These are phyloP conservation scores for Nitzschia putrida DNA, from an alignment of 108 stramenopile genomes.

Conservation along the genomic window DNA sequence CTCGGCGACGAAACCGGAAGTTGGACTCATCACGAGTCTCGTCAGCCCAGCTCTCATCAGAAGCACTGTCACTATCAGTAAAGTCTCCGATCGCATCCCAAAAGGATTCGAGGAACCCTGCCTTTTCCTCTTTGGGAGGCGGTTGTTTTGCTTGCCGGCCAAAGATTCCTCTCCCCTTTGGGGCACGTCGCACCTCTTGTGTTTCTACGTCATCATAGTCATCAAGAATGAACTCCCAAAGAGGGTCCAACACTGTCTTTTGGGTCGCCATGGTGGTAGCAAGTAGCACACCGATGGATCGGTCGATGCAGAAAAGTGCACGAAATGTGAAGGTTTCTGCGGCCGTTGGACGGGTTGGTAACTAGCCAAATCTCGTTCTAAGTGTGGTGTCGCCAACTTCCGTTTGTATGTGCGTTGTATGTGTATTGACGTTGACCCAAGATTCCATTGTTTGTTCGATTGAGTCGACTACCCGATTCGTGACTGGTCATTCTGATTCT, in stretches of 20 bases:
- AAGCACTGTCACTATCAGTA: neutral
- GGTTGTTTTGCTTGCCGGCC: neutral
- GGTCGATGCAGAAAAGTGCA: too few relatives aligned
- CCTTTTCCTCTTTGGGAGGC: neutral
- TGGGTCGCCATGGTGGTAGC: neutral
- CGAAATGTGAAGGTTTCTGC: too few relatives aligned
- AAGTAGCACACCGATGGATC: too few relatives aligned
- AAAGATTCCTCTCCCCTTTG: neutral
- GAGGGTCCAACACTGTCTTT: conserved; percentile 23
- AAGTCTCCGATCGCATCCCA: neutral
- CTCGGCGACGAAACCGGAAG: neutral
- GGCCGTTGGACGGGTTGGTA: too few relatives aligned
- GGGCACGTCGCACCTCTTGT: neutral
- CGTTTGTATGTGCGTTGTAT: too few relatives aligned
- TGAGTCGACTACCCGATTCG: too few relatives aligned
- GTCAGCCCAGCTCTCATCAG: neutral
- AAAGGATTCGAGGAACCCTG: conserved; percentile 2
- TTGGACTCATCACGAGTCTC: conserved; percentile 13
- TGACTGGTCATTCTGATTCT: too few relatives aligned
- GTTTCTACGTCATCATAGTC: conserved; percentile 27
- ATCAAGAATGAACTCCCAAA: conserved; percentile 35
- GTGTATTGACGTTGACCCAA: too few relatives aligned
- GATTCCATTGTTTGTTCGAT: too few relatives aligned
- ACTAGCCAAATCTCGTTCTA: too few relatives aligned
- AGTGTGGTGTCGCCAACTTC: too few relatives aligned